Conservation (phyloP, 2,329 filamentous ascomycete species). For the Exophiala aquamarina region DNA sequence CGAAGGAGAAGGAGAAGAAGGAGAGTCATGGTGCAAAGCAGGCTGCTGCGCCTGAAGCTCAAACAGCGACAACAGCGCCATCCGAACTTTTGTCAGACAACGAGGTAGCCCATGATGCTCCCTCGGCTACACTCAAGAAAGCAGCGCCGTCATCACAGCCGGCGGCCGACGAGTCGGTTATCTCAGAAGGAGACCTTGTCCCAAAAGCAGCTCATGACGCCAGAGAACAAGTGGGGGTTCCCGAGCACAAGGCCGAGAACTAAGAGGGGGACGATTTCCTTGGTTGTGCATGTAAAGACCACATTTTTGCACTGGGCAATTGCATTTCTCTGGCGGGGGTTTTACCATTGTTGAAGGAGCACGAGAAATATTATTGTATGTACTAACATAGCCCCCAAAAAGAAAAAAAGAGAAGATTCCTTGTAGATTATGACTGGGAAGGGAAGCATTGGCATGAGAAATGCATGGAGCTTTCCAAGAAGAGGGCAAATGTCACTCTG, state of each 20-base stretch:
- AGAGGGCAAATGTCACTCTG: too few relatives aligned
- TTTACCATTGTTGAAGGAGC: too few relatives aligned
- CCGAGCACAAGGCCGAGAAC: slow-evolving; percentile 23
- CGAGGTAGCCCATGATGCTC: slow-evolving; percentile 1
- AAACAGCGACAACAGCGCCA: background rate
- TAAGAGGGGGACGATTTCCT: slow-evolving; percentile 8
- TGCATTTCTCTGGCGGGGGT: too few relatives aligned
- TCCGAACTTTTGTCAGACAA: slow-evolving; percentile 1
- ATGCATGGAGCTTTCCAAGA: too few relatives aligned
- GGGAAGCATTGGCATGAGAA: too few relatives aligned
- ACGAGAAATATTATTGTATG: too few relatives aligned
- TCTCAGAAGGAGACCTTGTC: slow-evolving; percentile 46
- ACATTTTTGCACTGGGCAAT: too few relatives aligned
- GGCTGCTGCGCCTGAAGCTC: background rate
- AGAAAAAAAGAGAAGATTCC: too few relatives aligned
- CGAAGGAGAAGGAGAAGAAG: slow-evolving; percentile 1
- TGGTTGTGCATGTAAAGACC: too few relatives aligned
- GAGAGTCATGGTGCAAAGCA: too few relatives aligned
- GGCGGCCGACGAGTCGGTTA: background rate
- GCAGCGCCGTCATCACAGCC: background rate
- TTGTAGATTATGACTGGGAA: too few relatives aligned
- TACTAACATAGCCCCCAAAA: too few relatives aligned
- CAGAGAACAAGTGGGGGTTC: slow-evolving; percentile 24
- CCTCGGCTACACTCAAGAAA: slow-evolving; percentile 1
- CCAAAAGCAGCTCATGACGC: slow-evolving; percentile 53